Conservation (phyloP, 768 basidiomycete species). For the Auriscalpium vulgare region DNA sequence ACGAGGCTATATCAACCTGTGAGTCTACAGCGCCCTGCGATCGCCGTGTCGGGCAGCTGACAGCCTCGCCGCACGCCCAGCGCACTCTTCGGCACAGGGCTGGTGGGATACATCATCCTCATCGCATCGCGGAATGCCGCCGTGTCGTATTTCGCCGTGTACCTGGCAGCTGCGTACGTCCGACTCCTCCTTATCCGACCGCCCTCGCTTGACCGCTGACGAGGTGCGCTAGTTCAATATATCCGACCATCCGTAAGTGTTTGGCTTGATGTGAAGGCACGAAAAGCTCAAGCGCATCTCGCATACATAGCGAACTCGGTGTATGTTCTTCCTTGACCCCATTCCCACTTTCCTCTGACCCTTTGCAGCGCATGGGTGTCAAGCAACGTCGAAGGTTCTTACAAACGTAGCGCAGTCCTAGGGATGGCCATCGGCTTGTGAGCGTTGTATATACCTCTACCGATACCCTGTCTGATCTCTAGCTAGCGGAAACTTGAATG, state of each 20-base stretch:
- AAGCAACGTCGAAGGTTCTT: constrained; percentile 65
- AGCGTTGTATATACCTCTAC: neutral
- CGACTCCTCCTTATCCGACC: neutral
- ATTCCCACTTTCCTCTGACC: constrained; percentile 1
- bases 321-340: constrained; percentile 24
- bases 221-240: constrained; percentile 32
- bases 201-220: neutral
- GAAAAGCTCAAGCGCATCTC: neutral
- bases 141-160: constrained; percentile 67
- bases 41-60: neutral
- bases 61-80: neutral
- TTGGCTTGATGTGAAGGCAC: neutral
- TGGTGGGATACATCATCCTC: constrained; percentile 61
- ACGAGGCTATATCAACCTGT: constrained; percentile 57
- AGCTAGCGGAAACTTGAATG: constrained; percentile 53
- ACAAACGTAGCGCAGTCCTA: constrained; percentile 63
- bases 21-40: constrained; percentile 12
- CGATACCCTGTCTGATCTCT: neutral
- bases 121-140: constrained; percentile 50
- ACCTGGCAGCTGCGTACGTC: constrained; percentile 60
- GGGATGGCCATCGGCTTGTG: constrained; percentile 60
- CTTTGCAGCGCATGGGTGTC: constrained; percentile 56
- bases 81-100: constrained; percentile 23
- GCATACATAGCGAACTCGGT: constrained; percentile 31
- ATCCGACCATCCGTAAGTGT: constrained; percentile 37